These are phyloP conservation scores for Colletotrichum scovillei DNA, from an alignment of 2,329 filamentous ascomycete species.

Conservation along the genomic window DNA sequence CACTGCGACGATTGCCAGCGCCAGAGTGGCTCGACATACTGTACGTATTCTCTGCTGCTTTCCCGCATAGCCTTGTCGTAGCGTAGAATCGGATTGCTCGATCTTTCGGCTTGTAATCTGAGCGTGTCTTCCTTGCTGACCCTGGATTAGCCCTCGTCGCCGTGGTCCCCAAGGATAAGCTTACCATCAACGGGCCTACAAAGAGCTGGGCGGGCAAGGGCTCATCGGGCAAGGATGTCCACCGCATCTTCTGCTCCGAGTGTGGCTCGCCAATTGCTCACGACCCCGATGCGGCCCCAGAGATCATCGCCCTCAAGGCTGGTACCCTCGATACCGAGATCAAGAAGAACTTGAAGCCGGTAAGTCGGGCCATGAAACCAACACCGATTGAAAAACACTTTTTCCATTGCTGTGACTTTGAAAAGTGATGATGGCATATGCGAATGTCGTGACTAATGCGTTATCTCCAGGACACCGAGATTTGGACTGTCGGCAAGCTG, in stretches of 20 bases:
- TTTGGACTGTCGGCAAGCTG: slow-evolving; percentile 76
- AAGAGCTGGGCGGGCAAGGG: slow-evolving; percentile 73
- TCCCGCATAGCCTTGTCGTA: background rate
- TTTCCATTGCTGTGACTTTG: background rate
- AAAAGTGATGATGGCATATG: background rate
- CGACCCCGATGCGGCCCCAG: slow-evolving; percentile 76
- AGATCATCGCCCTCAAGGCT: slow-evolving; percentile 77
- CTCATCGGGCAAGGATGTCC: slow-evolving; percentile 70
- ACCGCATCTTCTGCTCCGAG: slow-evolving; percentile 76
- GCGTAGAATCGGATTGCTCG: background rate
- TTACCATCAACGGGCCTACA: slow-evolving; percentile 71
- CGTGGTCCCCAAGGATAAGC: slow-evolving; percentile 74
- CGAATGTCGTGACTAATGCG: background rate
- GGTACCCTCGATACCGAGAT: slow-evolving; percentile 72
- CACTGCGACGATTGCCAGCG: slow-evolving; percentile 81
- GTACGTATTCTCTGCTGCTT: slow-evolving; percentile 50
- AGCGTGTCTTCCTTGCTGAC: background rate
- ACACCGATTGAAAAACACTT: background rate
- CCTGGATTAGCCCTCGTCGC: slow-evolving; percentile 67
- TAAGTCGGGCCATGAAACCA: slow-evolving; percentile 46
- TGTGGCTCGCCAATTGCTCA: slow-evolving; percentile 78
- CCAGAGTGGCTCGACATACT: slow-evolving; percentile 76
- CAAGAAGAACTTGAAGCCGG: slow-evolving; percentile 76
- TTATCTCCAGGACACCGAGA: slow-evolving; percentile 67
- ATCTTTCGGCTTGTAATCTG: background rate